A percentile compares a stretch with the other conserved stretches of the same genome.
phyloP scores from a whole-genome alignment of 345 rosid genomes.

The Linum tenue region DNA sequence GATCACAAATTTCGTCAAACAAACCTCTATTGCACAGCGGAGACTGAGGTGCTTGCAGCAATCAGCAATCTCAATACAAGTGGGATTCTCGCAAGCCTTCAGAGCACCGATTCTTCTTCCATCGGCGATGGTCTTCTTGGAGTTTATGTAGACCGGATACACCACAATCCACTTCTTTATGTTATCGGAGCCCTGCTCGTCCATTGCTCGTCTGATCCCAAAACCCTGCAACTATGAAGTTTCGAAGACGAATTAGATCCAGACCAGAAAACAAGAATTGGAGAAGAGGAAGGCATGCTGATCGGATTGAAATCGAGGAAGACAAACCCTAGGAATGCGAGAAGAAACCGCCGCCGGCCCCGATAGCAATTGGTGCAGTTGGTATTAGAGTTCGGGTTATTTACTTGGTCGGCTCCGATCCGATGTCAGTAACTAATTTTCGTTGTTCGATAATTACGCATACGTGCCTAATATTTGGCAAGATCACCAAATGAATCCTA shows the following conservation, averaged over 20 bases:
- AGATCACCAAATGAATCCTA: no score
- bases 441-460: no score
- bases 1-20: not conserved
- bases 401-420: no score
- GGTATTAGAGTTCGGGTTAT: no score
- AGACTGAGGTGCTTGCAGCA: slow-evolving; percentile 72
- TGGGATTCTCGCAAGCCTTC: slow-evolving; percentile 83
- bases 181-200: not conserved
- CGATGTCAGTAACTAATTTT: no score
- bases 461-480: no score
- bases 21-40: slow-evolving; percentile 66
- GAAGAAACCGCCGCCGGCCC: no score
- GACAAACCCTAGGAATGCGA: not conserved
- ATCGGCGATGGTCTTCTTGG: slow-evolving; percentile 84
- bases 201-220: not conserved
- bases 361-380: no score
- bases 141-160: slow-evolving; percentile 79
- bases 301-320: not conserved
- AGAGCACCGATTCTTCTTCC: slow-evolving; percentile 63
- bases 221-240: not conserved
- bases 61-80: slow-evolving; percentile 70
- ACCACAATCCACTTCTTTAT: slow-evolving; percentile 71
- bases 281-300: no score
- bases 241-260: not conserved
- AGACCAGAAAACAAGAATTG: not conserved